Conservation (phyloP, 208 protist genomes). For the Trypanosoma platydactyli region DNA sequence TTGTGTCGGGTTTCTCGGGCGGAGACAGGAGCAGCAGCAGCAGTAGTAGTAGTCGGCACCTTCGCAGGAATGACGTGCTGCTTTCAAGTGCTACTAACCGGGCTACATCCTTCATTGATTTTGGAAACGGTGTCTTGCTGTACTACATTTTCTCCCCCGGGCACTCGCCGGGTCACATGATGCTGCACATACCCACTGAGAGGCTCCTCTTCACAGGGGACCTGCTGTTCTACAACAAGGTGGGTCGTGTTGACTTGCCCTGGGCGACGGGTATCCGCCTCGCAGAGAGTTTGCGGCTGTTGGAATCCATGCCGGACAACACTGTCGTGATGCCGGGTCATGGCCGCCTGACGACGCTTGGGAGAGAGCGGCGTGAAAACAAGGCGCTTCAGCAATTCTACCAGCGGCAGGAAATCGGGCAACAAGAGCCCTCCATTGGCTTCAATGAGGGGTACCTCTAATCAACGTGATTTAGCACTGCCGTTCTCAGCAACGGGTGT, state of each 20-base stretch:
- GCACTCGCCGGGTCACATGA: conserved; percentile 89
- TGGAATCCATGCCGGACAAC: conserved; percentile 79
- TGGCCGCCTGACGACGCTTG: conserved; percentile 84
- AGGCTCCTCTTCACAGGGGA: conserved; percentile 87
- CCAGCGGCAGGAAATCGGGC: conserved; percentile 56
- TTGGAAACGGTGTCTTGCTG: conserved; percentile 69
- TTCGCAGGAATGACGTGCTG: conserved; percentile 68
- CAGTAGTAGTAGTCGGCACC: conserved; percentile 14
- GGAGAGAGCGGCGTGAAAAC: conserved; percentile 78
- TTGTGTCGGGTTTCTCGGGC: neutral
- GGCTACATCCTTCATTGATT: conserved; percentile 77
- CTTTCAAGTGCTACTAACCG: conserved; percentile 81
- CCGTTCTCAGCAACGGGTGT: neutral
- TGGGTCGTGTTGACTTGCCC: conserved; percentile 87
- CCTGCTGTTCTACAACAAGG: conserved; percentile 77
- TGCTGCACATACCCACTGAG: conserved; percentile 82
- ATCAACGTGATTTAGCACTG: neutral
- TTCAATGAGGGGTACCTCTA: conserved; percentile 87
- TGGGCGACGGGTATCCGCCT: conserved; percentile 76
- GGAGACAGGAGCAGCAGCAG: neutral
- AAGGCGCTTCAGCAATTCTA: conserved; percentile 68
- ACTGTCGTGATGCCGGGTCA: conserved; percentile 86
- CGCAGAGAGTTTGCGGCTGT: conserved; percentile 73
- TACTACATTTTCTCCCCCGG: conserved; percentile 89
- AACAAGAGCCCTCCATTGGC: conserved; percentile 70